Conservation (phyloP, 345 rosid species). For the Melaleuca quinquenervia region DNA sequence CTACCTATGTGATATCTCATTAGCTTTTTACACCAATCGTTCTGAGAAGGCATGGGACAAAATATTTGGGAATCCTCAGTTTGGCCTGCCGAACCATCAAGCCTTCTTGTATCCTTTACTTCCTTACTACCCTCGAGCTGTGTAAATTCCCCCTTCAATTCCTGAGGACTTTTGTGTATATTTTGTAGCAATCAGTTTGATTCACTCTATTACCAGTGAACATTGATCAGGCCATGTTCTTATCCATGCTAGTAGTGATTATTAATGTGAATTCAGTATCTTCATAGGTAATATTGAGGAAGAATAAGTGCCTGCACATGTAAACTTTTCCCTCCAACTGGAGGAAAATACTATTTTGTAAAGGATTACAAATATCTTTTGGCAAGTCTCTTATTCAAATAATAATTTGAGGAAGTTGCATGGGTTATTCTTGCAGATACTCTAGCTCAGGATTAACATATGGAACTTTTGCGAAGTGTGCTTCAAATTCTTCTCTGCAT, state of each 20-base stretch:
- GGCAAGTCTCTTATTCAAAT: neutral
- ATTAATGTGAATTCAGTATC: neutral
- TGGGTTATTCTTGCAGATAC: neutral
- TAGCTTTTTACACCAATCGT: neutral
- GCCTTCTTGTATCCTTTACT: neutral
- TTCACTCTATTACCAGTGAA: neutral
- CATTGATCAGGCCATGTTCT: neutral
- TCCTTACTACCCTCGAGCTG: neutral
- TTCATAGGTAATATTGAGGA: neutral
- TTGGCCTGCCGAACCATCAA: neutral
- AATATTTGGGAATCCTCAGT: neutral
- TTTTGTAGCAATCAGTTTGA: neutral
- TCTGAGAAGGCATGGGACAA: neutral
- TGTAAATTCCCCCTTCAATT: neutral
- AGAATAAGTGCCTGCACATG: neutral
- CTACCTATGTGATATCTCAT: neutral
- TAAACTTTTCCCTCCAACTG: neutral
- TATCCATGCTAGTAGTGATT: neutral
- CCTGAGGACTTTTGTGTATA: neutral
- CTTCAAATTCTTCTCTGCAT: neutral
- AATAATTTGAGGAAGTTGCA: neutral
- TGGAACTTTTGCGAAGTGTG: neutral
- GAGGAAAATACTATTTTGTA: neutral
- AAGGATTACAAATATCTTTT: neutral
- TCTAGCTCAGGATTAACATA: neutral